phyloP scores from a whole-genome alignment of 2,329 filamentous ascomycete genomes.

The Diaporthe aspalathi region DNA sequence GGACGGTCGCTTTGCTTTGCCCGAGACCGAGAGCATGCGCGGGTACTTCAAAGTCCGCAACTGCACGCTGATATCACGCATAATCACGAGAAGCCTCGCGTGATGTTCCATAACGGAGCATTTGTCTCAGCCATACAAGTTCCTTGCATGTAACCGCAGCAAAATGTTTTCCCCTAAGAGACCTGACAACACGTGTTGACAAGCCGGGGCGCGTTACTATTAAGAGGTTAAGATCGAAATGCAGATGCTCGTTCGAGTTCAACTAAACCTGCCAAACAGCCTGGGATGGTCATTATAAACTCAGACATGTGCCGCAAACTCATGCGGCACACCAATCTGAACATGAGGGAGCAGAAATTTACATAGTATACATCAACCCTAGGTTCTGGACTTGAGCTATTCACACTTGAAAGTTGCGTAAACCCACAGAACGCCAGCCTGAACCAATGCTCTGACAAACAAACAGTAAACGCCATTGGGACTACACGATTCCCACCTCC shows the following conservation, averaged over 20 bases:
- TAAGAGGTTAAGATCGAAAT: not conserved
- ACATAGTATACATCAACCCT: not conserved
- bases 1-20: no score
- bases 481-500: not conserved
- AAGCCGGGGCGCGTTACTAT: not conserved
- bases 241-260: not conserved
- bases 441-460: not conserved
- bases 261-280: not conserved
- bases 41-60: not conserved
- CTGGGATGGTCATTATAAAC: no score
- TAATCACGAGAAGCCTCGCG: slow-evolving; percentile 16
- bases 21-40: not conserved
- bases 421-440: no score
- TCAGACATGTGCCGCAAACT: not conserved
- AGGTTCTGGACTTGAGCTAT: no score
- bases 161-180: not conserved
- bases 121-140: not conserved
- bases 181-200: not conserved
- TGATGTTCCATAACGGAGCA: slow-evolving; percentile 7
- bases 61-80: not conserved
- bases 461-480: not conserved
- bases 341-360: no score
- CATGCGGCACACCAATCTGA: not conserved
- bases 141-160: not conserved
- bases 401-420: not conserved